Evolutionary conservation across 139 green algal species (phyloP).

Genomic region (Dunaliella primolecta): DNA sequence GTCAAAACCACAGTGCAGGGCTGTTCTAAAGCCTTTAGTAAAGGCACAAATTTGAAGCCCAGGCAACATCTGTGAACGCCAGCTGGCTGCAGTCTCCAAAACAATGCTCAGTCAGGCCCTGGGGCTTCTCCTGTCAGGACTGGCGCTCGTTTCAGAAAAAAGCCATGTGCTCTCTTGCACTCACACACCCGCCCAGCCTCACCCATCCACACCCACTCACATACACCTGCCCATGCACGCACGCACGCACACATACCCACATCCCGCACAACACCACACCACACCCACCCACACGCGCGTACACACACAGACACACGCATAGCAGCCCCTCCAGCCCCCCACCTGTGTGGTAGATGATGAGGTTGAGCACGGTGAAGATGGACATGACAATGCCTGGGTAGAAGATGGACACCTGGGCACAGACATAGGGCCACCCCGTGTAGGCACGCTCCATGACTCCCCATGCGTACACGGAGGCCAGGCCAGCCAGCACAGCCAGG

Average conservation of each 20-base stretch:
- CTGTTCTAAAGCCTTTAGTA: no score
- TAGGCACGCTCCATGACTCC: slow-evolving; percentile 77
- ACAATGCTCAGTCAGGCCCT: no score
- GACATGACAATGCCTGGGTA: slow-evolving; percentile 82
- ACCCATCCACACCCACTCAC: neutral
- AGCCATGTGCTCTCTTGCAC: no score
- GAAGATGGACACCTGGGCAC: slow-evolving; percentile 57
- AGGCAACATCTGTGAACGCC: no score
- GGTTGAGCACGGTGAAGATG: slow-evolving; percentile 80
- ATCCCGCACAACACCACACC: neutral
- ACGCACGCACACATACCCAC: neutral
- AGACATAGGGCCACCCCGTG: slow-evolving; percentile 62
- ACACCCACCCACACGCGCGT: neutral
- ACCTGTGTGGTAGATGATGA: slow-evolving; percentile 76
- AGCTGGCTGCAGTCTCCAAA: no score
- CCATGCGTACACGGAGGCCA: slow-evolving; percentile 74
- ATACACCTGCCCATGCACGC: neutral
- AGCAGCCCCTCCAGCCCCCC: neutral
- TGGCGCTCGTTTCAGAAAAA: no score
- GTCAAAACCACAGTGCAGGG: no score
- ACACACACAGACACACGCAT: slow-evolving; percentile 2
- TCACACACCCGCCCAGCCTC: no score
- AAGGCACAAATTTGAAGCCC: no score
- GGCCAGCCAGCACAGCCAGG: slow-evolving; percentile 55
- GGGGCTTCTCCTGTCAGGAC: no score